Percentiles rank a stretch among this genome's conserved stretches.
These are phyloP conservation scores for Parasarocladium wereldwijsianum DNA, from an alignment of 2,329 filamentous ascomycete genomes.

Conservation along the genomic window DNA sequence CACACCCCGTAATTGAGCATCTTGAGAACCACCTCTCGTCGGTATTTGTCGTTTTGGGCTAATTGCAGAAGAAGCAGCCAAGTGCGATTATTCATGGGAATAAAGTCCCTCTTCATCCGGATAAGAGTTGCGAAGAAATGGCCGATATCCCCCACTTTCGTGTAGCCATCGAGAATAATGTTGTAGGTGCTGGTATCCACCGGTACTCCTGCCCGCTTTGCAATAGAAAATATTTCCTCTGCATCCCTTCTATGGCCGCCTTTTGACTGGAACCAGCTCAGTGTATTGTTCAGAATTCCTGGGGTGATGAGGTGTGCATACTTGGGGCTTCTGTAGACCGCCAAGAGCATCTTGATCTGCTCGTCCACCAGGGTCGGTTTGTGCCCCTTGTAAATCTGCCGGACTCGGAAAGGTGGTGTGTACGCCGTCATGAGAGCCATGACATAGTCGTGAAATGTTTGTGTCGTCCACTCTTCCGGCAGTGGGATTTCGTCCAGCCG, in stretches of 20 bases:
- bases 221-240: slow-evolving; percentile 20
- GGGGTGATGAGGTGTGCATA: slow-evolving; percentile 21
- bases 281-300: slow-evolving; percentile 24
- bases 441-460: slow-evolving; percentile 27
- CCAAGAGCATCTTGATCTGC: slow-evolving; percentile 22
- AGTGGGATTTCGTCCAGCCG: slow-evolving; percentile 23
- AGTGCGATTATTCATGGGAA: slow-evolving; percentile 26
- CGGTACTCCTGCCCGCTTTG: slow-evolving; percentile 21
- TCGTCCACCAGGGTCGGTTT: no score
- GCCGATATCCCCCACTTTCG: slow-evolving; percentile 21
- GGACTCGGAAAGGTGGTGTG: no score
- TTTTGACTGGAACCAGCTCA: slow-evolving; percentile 23
- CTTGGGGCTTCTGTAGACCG: no score
- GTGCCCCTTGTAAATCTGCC: no score
- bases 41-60: slow-evolving; percentile 43
- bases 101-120: slow-evolving; percentile 24
- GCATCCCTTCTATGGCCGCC: slow-evolving; percentile 20
- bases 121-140: slow-evolving; percentile 25
- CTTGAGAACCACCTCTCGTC: slow-evolving; percentile 27
- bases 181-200: slow-evolving; percentile 33
- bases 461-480: slow-evolving; percentile 26
- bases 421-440: slow-evolving; percentile 22
- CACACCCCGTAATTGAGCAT: slow-evolving; percentile 32
- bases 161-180: slow-evolving; percentile 26
- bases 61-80: slow-evolving; percentile 35